Conservation (phyloP, 257 asterid species). For the Jacaranda mimosifolia region DNA sequence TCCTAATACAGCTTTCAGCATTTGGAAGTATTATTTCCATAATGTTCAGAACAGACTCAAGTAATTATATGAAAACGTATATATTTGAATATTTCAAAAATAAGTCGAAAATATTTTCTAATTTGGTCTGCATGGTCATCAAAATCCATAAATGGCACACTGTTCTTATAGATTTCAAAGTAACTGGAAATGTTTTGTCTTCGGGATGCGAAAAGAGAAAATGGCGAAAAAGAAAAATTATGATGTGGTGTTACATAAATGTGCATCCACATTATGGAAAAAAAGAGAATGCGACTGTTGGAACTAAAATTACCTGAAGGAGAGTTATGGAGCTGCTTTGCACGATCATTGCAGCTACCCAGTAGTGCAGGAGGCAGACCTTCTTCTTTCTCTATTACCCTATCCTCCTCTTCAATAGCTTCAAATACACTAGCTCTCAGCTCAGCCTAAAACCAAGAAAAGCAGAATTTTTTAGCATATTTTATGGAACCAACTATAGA, state of each 20-base stretch:
- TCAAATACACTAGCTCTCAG: constrained; percentile 88
- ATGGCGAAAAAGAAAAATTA: neutral
- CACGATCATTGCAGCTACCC: constrained; percentile 91
- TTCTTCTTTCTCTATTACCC: constrained; percentile 67
- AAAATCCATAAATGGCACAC: constrained; percentile 2
- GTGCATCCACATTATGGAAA: neutral
- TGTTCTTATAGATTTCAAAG: neutral
- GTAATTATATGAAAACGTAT: neutral
- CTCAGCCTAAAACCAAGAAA: constrained; percentile 64
- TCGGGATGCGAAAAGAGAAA: neutral
- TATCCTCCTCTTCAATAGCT: constrained; percentile 91
- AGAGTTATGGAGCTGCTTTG: constrained; percentile 78
- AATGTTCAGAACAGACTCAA: constrained; percentile 16
- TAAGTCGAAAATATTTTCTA: neutral
- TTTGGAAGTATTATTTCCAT: neutral
- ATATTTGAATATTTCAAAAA: neutral
- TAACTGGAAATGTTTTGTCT: neutral
- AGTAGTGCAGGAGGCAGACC: constrained; percentile 76
- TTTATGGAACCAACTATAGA: neutral
- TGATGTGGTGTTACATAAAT: neutral
- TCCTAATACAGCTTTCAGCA: neutral
- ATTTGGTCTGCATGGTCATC: neutral
- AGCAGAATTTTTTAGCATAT: constrained; percentile 2
- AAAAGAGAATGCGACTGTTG: neutral
- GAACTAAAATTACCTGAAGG: constrained; percentile 64